Base-by-base conservation (phyloP, 2,329 filamentous ascomycete species). In the Aphanocladium album region DNA sequence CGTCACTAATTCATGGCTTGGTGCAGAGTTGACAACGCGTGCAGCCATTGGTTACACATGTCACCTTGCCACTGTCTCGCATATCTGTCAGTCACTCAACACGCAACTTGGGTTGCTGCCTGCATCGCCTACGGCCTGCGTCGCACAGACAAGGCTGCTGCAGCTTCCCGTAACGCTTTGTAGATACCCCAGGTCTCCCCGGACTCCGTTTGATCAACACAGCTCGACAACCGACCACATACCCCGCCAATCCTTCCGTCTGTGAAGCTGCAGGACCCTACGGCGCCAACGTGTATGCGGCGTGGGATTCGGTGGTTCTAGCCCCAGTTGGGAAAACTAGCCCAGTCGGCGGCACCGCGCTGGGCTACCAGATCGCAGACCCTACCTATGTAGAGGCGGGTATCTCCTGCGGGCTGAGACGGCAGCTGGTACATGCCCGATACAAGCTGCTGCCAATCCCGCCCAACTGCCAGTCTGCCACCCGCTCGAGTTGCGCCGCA, bases 351-450 rank as follows among this genome's bases (percentile, higher is more conserved):
- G 27, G 37, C 25, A 25, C 53, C 27, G 25, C 21, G 33, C 52
- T 54, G 25, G 25, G 39, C 53, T 46, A 21, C 39, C 17, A 39
- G 39, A 45, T 45, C 39, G 25, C 25, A 7, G 19, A 14, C 11
- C 16, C 25, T 43, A 60, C 16, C 25, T 43, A 60, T 49, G 58
- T 60, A 54, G 58, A 39, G 11, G 50, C 33, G 43, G 43, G 58
- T 60, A 60, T 41, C 45, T 41, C 17, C 43, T 55, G 16, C n/a
- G 21, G 23, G 12, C 17, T 50, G 12, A 21, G 16, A 5, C 33
- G 23, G 23, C 12, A 11, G 2, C 19, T 23, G 43, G 43, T 60
- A 60, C 58, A 23, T 54, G 17, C 3, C 8, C 7, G 45, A 5
- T 51, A 59, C 56, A 51, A 51, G 11, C 12, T 17, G 21, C 33